Percentiles rank a stretch among this genome's conserved stretches.
These are phyloP conservation scores for Rubroboletus satanas DNA, from an alignment of 768 basidiomycete genomes.

Conservation along the genomic window DNA sequence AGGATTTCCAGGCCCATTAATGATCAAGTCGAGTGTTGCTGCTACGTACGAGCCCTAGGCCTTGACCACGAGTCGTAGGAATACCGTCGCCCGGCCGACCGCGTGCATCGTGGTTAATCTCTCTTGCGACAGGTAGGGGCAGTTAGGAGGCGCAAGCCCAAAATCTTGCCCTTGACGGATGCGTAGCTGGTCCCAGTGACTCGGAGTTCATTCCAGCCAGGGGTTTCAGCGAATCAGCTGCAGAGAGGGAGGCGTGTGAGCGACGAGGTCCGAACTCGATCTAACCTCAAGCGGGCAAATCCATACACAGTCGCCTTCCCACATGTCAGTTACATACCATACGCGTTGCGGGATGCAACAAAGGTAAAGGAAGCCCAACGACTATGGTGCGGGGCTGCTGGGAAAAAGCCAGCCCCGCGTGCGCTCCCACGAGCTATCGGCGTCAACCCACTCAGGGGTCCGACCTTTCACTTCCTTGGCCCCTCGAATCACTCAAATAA, in stretches of 20 bases:
- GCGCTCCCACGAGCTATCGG: conserved; percentile 27
- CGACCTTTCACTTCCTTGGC: conserved; percentile 18
- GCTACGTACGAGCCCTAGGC: not conserved
- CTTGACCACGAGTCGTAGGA: conserved; percentile 10
- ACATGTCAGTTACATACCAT: conserved; percentile 6
- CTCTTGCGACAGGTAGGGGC: conserved; percentile 1
- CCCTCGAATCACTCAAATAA: conserved; percentile 27
- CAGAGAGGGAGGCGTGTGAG: conserved; percentile 21
- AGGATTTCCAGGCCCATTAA: conserved; percentile 5
- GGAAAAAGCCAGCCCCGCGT: conserved; percentile 5
- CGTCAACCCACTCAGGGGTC: conserved; percentile 31
- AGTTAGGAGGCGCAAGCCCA: conserved; percentile 1
- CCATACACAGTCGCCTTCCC: conserved; percentile 4
- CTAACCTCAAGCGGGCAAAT: conserved; percentile 8
- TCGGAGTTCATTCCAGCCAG: conserved; percentile 16
- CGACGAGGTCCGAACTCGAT: conserved; percentile 21
- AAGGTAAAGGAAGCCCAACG: not conserved
- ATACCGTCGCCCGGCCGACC: conserved; percentile 12
- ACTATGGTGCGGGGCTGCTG: not conserved
- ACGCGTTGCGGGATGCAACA: conserved; percentile 3
- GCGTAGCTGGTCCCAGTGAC: conserved; percentile 11
- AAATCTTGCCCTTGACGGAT: not conserved
- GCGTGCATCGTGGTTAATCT: conserved; percentile 29
- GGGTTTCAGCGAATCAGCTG: conserved; percentile 7
- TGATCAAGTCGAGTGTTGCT: not conserved